Conservation (phyloP, 176 grass and related monocot species). For the maize (Zea mays) region DNA sequence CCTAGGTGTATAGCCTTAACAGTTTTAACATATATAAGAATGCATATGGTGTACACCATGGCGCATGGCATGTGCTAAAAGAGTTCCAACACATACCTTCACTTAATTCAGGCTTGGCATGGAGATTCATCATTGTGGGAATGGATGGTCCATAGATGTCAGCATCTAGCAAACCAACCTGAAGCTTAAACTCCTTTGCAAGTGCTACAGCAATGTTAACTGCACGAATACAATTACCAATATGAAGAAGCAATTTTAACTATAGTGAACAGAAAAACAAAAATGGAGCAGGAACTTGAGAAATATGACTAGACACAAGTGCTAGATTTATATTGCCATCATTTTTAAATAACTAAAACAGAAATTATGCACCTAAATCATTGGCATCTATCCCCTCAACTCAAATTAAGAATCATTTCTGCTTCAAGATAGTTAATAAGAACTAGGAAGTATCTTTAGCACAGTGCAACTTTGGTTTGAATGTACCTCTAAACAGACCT, state of each 20-base stretch:
- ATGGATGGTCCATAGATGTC: slow-evolving; percentile 97
- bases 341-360: neutral
- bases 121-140: slow-evolving; percentile 94
- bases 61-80: slow-evolving; percentile 1
- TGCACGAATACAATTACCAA: slow-evolving; percentile 40
- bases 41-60: neutral
- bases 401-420: neutral
- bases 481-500: neutral
- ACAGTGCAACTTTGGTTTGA: neutral
- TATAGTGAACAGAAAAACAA: neutral
- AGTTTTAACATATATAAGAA: neutral
- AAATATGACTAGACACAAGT: neutral
- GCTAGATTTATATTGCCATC: neutral
- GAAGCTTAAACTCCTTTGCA: slow-evolving; percentile 67
- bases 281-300: neutral
- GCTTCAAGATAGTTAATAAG: slow-evolving; percentile 3
- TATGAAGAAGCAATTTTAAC: neutral
- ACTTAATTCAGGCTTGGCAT: slow-evolving; percentile 79
- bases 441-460: neutral
- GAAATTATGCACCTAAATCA: neutral
- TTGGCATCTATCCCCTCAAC: neutral
- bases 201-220: slow-evolving; percentile 91
- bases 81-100: slow-evolving; percentile 57
- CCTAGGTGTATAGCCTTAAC: neutral
- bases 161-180: slow-evolving; percentile 87